These are phyloP conservation scores for Candida methanosorbosa DNA, from an alignment of 805 yeast species.

Conservation along the genomic window DNA sequence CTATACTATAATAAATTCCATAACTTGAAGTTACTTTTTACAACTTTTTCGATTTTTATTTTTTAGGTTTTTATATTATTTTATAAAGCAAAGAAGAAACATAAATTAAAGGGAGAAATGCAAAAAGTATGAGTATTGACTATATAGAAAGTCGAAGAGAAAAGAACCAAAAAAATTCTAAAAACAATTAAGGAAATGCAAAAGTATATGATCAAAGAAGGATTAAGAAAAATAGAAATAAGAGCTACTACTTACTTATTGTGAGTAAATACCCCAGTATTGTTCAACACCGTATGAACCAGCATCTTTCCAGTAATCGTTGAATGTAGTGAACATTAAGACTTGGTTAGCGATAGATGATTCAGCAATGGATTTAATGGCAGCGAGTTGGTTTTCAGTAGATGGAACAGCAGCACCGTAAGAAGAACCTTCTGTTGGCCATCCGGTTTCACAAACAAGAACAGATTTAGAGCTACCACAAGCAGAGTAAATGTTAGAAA, in stretches of 20 bases:
- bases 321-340: slow-evolving; percentile 50
- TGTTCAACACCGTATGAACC: slow-evolving; percentile 53
- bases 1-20: background rate
- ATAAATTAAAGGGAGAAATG: background rate
- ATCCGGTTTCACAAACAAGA: slow-evolving; percentile 57
- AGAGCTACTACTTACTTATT: background rate
- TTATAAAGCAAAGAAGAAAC: background rate
- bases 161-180: background rate
- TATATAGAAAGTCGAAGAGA: background rate
- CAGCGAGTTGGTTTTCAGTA: slow-evolving; percentile 38
- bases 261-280: slow-evolving; percentile 44
- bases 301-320: slow-evolving; percentile 55
- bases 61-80: background rate
- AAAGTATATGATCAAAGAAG: background rate
- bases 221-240: background rate
- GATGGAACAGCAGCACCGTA: slow-evolving; percentile 53
- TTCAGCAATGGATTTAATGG: slow-evolving; percentile 40
- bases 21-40: no score
- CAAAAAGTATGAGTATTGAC: background rate
- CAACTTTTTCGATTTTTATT: background rate
- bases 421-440: slow-evolving; percentile 57
- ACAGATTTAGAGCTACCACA: slow-evolving; percentile 43
- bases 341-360: slow-evolving; percentile 35
- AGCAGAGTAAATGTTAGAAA: slow-evolving; percentile 30
- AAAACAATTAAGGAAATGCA: background rate